Evolutionary conservation across 148 eudicot species (phyloP).

Genomic region (Camellia japonica): DNA sequence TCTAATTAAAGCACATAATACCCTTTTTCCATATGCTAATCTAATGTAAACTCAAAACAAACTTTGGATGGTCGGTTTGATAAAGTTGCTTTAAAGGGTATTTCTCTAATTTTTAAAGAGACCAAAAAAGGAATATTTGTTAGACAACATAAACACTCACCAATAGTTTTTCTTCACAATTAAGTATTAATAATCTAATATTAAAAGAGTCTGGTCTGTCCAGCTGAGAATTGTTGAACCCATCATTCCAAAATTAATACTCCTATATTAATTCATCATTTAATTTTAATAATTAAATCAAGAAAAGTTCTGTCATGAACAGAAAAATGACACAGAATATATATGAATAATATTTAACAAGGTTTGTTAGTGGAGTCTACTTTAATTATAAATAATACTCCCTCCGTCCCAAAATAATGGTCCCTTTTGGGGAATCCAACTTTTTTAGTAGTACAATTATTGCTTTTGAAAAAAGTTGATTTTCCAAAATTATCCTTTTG

Average conservation of each 20-base stretch:
- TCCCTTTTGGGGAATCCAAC: too few species aligned
- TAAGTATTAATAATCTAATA: background rate
- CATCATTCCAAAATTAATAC: slow-evolving; percentile 9
- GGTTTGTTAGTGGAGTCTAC: too few species aligned
- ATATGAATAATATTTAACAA: background rate
- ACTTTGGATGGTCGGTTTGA: background rate
- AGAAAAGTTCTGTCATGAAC: background rate
- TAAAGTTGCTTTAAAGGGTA: background rate
- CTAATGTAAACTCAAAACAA: background rate
- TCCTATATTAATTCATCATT: background rate
- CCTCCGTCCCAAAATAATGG: too few species aligned
- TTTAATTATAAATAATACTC: background rate
- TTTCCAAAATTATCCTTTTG: too few species aligned
- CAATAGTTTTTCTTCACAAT: background rate
- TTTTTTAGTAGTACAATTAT: too few species aligned
- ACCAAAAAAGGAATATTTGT: slow-evolving; percentile 4
- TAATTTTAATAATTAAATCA: background rate
- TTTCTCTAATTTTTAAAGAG: background rate
- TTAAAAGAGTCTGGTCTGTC: slow-evolving; percentile 15
- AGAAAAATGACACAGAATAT: background rate
- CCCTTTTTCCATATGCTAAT: background rate
- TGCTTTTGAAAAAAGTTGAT: too few species aligned
- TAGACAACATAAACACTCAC: slow-evolving; percentile 5
- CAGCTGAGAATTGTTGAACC: slow-evolving; percentile 7
- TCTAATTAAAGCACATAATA: background rate